A percentile compares a stretch with the other conserved stretches of the same genome.
These are phyloP conservation scores for Oryza brachyantha DNA, from an alignment of 176 grass and related monocot genomes.

Conservation along the genomic window DNA sequence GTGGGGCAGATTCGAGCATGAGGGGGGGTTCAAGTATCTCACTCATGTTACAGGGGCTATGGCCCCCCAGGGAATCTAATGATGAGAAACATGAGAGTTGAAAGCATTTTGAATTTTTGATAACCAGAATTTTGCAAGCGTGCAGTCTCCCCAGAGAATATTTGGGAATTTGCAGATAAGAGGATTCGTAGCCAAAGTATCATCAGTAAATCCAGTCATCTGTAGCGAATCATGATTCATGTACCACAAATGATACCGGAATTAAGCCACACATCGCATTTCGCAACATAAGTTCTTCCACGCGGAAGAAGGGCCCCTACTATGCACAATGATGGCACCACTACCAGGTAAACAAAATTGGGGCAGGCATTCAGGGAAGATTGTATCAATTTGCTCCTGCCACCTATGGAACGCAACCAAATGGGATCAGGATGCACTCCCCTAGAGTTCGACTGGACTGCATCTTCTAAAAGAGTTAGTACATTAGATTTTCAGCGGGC, in stretches of 20 bases:
- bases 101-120: not conserved
- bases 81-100: slow-evolving; percentile 23
- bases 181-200: not conserved
- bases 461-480: not conserved
- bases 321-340: slow-evolving; percentile 36
- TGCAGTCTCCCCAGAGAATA: not conserved
- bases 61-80: slow-evolving; percentile 14
- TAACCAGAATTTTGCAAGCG: not conserved
- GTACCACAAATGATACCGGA: not conserved
- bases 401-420: slow-evolving; percentile 4
- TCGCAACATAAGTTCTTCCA: slow-evolving; percentile 4
- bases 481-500: slow-evolving; percentile 19
- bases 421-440: not conserved
- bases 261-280: not conserved
- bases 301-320: not conserved
- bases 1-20: not conserved
- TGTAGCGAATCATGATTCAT: not conserved
- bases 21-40: not conserved
- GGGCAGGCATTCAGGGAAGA: slow-evolving; percentile 36
- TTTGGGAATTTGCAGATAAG: not conserved
- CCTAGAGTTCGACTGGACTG: slow-evolving; percentile 5
- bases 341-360: slow-evolving; percentile 58
- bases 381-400: slow-evolving; percentile 38
- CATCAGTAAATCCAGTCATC: not conserved
- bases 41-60: not conserved